A percentile compares a stretch with the other conserved stretches of the same genome.
Evolutionary conservation across 495 filamentous ascomycete species (phyloP).

Genomic region (Talaromyces borbonicus): DNA sequence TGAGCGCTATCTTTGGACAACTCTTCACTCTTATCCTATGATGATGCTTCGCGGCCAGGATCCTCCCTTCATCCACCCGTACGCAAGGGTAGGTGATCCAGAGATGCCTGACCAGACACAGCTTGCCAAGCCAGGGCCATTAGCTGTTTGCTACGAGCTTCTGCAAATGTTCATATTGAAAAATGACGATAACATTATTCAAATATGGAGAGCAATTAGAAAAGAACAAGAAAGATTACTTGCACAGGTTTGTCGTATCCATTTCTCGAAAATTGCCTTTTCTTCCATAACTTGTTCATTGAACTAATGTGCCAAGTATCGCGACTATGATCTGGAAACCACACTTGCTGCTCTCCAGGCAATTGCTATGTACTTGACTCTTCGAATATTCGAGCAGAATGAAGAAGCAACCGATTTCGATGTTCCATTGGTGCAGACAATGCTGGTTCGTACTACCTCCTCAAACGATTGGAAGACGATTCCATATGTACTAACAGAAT

Average conservation of each 20-base stretch:
- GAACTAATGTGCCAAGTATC: not conserved
- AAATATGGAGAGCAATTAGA: conserved; percentile 3
- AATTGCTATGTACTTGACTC: not conserved
- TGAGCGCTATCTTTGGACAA: not conserved
- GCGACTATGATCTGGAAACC: not conserved
- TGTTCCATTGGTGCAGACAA: not conserved
- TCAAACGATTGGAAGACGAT: not conserved
- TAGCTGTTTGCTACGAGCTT: conserved; percentile 3
- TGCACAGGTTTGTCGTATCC: not conserved
- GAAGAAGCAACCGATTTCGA: conserved; percentile 4
- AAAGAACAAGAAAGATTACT: conserved; percentile 3
- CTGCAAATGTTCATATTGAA: conserved; percentile 3
- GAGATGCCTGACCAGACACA: too few species aligned
- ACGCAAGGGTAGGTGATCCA: not conserved
- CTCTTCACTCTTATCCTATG: conserved; percentile 2
- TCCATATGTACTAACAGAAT: not conserved
- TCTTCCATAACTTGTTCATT: not conserved
- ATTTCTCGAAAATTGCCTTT: not conserved
- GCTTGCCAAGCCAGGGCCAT: not conserved
- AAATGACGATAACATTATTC: not conserved
- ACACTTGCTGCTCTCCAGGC: conserved; percentile 3
- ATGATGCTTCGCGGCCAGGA: conserved; percentile 5
- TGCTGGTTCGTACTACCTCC: not conserved
- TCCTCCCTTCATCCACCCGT: conserved; percentile 1
- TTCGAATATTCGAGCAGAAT: conserved; percentile 1